A percentile compares a stretch with the other conserved stretches of the same genome.
These are phyloP conservation scores for Akanthomyces dipterigenus DNA, from an alignment of 2,329 filamentous ascomycete genomes.

Conservation along the genomic window DNA sequence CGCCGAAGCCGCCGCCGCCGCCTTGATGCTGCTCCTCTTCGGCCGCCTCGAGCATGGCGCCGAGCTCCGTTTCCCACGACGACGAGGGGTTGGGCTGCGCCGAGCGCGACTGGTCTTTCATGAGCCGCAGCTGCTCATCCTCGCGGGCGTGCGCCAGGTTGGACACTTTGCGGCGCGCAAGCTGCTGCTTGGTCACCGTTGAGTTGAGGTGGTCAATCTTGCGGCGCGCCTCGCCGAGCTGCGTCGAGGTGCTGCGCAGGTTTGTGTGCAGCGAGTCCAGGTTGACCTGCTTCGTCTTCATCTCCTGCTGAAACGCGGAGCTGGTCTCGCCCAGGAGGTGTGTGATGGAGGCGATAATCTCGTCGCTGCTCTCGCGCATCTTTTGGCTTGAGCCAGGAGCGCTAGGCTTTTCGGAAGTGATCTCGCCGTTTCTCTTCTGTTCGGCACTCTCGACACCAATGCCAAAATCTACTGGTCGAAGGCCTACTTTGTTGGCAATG, in stretches of 20 bases:
- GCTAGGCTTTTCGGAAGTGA: slow-evolving; percentile 34
- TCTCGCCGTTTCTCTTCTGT: slow-evolving; percentile 36
- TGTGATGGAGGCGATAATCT: slow-evolving; percentile 75
- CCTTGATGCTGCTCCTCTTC: slow-evolving; percentile 23
- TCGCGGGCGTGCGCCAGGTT: slow-evolving; percentile 72
- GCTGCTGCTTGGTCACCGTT: slow-evolving; percentile 55
- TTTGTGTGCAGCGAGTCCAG: slow-evolving; percentile 77
- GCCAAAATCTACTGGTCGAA: slow-evolving; percentile 89
- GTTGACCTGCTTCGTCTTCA: slow-evolving; percentile 74
- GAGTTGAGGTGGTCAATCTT: slow-evolving; percentile 64
- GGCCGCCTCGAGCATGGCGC: slow-evolving; percentile 38
- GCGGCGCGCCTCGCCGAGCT: slow-evolving; percentile 70
- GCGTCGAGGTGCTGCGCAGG: slow-evolving; percentile 72
- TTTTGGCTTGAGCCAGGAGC: slow-evolving; percentile 42
- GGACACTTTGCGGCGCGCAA: slow-evolving; percentile 63
- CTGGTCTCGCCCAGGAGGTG: slow-evolving; percentile 75
- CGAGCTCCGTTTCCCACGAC: slow-evolving; percentile 49
- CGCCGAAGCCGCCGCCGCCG: slow-evolving; percentile 27
- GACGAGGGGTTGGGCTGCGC: slow-evolving; percentile 39
- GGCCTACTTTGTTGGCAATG: slow-evolving; percentile 82
- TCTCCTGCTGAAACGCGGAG: slow-evolving; percentile 69
- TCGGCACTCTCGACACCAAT: slow-evolving; percentile 62
- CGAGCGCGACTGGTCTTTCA: slow-evolving; percentile 34
- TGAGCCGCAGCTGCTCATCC: slow-evolving; percentile 53
- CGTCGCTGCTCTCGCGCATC: slow-evolving; percentile 67